phyloP scores from a whole-genome alignment of 768 basidiomycete genomes.

The Rickenella mellea region DNA sequence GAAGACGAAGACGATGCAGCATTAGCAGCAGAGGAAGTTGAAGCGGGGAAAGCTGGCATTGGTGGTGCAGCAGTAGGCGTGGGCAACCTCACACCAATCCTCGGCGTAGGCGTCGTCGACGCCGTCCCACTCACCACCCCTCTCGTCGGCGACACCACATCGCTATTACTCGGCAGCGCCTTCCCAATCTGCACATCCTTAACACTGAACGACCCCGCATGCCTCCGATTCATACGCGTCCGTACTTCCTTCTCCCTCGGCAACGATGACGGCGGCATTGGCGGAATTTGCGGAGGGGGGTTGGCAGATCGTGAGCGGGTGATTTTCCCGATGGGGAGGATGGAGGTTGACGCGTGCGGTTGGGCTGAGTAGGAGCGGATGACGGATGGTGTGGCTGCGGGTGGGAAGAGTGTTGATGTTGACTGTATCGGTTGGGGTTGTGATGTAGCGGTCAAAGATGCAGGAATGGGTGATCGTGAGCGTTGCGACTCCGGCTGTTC shows the following conservation, averaged over 20 bases:
- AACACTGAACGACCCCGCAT: slow-evolving; percentile 92
- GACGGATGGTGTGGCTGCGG: too few species aligned
- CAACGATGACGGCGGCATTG: slow-evolving; percentile 17
- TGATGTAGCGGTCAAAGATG: too few species aligned
- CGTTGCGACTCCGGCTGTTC: neutral
- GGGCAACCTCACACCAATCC: neutral
- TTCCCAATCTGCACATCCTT: slow-evolving; percentile 89
- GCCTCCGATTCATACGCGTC: slow-evolving; percentile 56
- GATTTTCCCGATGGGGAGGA: slow-evolving; percentile 18
- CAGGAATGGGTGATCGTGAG: neutral
- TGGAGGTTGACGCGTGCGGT: neutral
- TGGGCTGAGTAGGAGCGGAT: neutral
- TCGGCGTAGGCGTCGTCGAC: slow-evolving; percentile 13
- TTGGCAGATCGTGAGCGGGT: slow-evolving; percentile 13
- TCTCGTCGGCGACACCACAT: slow-evolving; percentile 30
- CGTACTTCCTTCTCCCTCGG: slow-evolving; percentile 24
- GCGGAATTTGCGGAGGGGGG: slow-evolving; percentile 8
- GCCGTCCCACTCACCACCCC: slow-evolving; percentile 27
- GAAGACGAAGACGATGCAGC: neutral
- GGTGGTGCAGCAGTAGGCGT: slow-evolving; percentile 17
- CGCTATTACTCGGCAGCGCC: slow-evolving; percentile 57
- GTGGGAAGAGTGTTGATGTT: too few species aligned
- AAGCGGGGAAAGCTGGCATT: slow-evolving; percentile 7
- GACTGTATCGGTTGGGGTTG: neutral
- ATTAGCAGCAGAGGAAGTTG: neutral